Conservation (phyloP, 345 rosid species). For the Microthlaspi erraticum region DNA sequence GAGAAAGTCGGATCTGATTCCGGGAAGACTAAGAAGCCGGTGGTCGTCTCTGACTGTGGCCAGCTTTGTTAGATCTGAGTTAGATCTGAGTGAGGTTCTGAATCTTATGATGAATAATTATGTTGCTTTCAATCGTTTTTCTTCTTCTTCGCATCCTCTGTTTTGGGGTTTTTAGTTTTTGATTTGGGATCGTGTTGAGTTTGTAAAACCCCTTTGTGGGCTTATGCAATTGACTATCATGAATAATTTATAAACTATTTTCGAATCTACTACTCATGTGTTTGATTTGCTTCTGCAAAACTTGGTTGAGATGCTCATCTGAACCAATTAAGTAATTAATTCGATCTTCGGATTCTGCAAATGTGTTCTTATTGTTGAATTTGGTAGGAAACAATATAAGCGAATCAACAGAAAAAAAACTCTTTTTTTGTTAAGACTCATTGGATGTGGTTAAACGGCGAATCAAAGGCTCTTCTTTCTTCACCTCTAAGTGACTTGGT, state of each 20-base stretch:
- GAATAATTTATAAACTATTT: neutral
- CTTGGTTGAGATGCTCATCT: neutral
- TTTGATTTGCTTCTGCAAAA: too few species aligned
- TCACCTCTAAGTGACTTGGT: too few species aligned
- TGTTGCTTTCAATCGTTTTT: neutral
- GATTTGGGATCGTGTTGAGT: slow-evolving; percentile 14
- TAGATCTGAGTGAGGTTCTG: slow-evolving; percentile 17
- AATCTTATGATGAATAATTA: slow-evolving; percentile 3
- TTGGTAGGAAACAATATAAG: neutral
- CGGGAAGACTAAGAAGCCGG: slow-evolving; percentile 52
- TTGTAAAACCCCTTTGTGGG: slow-evolving; percentile 6
- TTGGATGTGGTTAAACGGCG: too few species aligned
- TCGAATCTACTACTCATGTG: too few species aligned
- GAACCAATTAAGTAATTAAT: neutral
- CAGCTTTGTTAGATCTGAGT: slow-evolving; percentile 49
- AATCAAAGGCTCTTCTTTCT: too few species aligned
- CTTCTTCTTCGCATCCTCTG: neutral
- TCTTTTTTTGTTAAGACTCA: too few species aligned
- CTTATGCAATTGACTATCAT: neutral
- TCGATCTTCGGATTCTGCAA: neutral
- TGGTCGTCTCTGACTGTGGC: slow-evolving; percentile 54
- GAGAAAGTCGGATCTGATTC: slow-evolving; percentile 62
- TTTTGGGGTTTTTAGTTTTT: slow-evolving; percentile 15
- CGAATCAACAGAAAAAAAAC: neutral
- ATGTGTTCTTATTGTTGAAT: neutral